Conservation (phyloP, 768 basidiomycete species). For the Glaciozyma martinii region DNA sequence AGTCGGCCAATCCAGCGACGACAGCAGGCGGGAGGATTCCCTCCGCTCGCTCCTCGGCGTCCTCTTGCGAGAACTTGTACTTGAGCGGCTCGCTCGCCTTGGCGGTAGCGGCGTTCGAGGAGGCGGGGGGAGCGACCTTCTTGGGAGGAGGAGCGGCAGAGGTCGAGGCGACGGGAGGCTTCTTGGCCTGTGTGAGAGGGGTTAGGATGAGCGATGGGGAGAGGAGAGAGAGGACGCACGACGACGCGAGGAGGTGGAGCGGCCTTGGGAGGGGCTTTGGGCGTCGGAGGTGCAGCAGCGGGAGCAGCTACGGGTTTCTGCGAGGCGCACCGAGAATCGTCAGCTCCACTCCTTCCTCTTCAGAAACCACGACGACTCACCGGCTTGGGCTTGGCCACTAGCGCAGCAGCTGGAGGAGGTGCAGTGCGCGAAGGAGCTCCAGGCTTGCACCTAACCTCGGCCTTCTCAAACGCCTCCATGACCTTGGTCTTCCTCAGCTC, state of each 20-base stretch:
- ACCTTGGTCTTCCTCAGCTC: slow-evolving; percentile 86
- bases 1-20: slow-evolving; percentile 65
- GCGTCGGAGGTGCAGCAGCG: slow-evolving; percentile 2
- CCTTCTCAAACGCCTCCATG: slow-evolving; percentile 84
- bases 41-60: slow-evolving; percentile 70
- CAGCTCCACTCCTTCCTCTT: not conserved
- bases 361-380: not conserved
- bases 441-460: slow-evolving; percentile 76
- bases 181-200: slow-evolving; percentile 47
- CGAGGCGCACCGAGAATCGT: not conserved
- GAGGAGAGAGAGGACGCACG: slow-evolving; percentile 9
- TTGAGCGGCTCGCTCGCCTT: slow-evolving; percentile 65
- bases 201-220: not conserved
- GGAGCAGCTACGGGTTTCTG: slow-evolving; percentile 3
- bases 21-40: slow-evolving; percentile 61
- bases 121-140: slow-evolving; percentile 31
- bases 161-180: slow-evolving; percentile 40
- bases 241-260: slow-evolving; percentile 27
- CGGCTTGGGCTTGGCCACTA: slow-evolving; percentile 39
- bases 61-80: slow-evolving; percentile 82
- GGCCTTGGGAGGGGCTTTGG: slow-evolving; percentile 2
- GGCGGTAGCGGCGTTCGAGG: slow-evolving; percentile 18
- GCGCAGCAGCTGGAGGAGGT: slow-evolving; percentile 38
- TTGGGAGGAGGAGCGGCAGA: slow-evolving; percentile 21
- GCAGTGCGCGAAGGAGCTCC: slow-evolving; percentile 42